phyloP scores from a whole-genome alignment of 257 asterid genomes.

The Apocynum venetum region DNA sequence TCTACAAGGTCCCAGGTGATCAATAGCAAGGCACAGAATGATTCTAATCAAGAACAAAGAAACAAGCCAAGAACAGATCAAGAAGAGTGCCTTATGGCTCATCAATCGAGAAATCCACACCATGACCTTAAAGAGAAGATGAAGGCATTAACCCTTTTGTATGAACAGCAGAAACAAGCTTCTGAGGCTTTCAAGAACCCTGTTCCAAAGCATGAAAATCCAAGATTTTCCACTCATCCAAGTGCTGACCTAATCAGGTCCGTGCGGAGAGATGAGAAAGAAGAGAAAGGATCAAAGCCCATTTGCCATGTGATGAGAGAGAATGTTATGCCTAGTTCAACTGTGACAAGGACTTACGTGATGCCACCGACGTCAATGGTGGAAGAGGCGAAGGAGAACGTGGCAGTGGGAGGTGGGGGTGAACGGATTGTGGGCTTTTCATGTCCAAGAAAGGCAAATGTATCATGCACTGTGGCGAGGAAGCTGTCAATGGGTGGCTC shows the following conservation, averaged over 20 bases:
- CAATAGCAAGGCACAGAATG: conserved; percentile 21
- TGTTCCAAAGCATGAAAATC: conserved; percentile 24
- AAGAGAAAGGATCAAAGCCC: conserved; percentile 19
- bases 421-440: conserved; percentile 29
- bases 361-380: conserved; percentile 18
- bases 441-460: conserved; percentile 30
- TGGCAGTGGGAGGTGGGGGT: conserved; percentile 15
- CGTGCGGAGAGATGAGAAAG: conserved; percentile 17
- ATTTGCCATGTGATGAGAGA: conserved; percentile 37
- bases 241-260: conserved; percentile 41
- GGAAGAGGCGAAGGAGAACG: conserved; percentile 46
- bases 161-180: conserved; percentile 57
- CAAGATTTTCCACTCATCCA: conserved; percentile 44
- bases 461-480: conserved; percentile 33
- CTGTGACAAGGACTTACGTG: conserved; percentile 20
- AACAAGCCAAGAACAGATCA: conserved; percentile 18
- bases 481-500: conserved; percentile 38
- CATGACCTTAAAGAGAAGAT: conserved; percentile 61
- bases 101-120: conserved; percentile 42
- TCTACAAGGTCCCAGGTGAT: conserved; percentile 39
- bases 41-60: conserved; percentile 21
- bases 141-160: conserved; percentile 49
- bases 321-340: conserved; percentile 25
- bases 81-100: conserved; percentile 28
- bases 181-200: conserved; percentile 30